Evolutionary conservation across 257 asterid genomes (phyloP).

Genomic region (Forsythia viridissima): DNA sequence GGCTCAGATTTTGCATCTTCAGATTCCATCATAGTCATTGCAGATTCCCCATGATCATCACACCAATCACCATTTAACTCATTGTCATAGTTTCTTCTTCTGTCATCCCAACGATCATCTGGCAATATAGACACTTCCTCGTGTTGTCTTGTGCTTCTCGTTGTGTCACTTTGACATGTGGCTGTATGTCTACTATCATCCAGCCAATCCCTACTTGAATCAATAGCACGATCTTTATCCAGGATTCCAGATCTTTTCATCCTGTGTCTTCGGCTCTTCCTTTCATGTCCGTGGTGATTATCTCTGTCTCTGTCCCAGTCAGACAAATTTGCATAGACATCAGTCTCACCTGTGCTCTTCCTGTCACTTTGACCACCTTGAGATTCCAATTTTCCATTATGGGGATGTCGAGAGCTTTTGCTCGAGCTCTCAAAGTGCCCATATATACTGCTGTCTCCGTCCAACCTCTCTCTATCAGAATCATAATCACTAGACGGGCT

Average conservation of each 20-base stretch:
- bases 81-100: constrained; percentile 25
- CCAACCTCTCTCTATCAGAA: constrained; percentile 38
- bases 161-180: constrained; percentile 5
- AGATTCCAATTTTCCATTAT: constrained; percentile 24
- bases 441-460: constrained; percentile 29
- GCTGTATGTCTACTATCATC: constrained; percentile 18
- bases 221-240: constrained; percentile 22
- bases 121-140: constrained; percentile 30
- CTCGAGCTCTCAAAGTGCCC: constrained; percentile 24
- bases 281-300: constrained; percentile 19
- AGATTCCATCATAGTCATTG: constrained; percentile 26
- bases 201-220: constrained; percentile 28
- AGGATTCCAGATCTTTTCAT: constrained; percentile 14
- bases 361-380: constrained; percentile 21
- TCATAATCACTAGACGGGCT: constrained; percentile 33
- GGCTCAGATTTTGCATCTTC: constrained; percentile 30
- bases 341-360: constrained; percentile 22
- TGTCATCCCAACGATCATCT: constrained; percentile 37
- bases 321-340: constrained; percentile 22
- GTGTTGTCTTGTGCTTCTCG: constrained; percentile 16
- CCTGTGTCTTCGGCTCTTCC: constrained; percentile 32
- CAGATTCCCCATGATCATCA: constrained; percentile 36
- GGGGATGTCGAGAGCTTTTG: constrained; percentile 28
- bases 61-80: constrained; percentile 29
- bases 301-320: constrained; percentile 30